These are phyloP conservation scores for bread wheat (Triticum aestivum) DNA, from an alignment of 176 grass and related monocot species.

Conservation along the genomic window DNA sequence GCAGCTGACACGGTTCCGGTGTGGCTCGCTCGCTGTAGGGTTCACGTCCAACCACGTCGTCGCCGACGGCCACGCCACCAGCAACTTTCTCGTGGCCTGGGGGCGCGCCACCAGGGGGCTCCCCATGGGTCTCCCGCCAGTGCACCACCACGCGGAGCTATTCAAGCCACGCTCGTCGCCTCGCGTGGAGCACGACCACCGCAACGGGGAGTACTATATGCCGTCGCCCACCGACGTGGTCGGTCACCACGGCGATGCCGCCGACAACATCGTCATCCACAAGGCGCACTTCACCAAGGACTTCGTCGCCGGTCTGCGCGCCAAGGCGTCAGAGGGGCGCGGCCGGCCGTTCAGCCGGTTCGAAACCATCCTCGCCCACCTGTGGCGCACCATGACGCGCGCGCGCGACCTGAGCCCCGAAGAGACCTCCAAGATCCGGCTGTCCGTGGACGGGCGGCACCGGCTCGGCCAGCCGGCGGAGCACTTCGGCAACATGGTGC, in stretches of 20 bases:
- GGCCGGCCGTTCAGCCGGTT: slow-evolving; percentile 51
- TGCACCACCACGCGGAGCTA: background rate
- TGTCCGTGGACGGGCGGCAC: slow-evolving; percentile 61
- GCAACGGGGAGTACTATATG: background rate
- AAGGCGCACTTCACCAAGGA: slow-evolving; percentile 72
- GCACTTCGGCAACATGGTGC: slow-evolving; percentile 68
- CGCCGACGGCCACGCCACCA: background rate
- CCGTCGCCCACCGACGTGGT: background rate
- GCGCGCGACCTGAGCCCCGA: background rate
- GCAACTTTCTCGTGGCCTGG: background rate
- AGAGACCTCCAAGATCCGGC: slow-evolving; percentile 30
- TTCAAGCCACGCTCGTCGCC: background rate
- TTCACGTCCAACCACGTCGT: background rate
- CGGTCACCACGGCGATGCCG: background rate
- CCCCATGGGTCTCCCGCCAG: background rate
- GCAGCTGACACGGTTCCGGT: slow-evolving; percentile 19
- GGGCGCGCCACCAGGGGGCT: background rate
- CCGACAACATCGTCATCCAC: slow-evolving; percentile 39
- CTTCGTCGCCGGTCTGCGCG: slow-evolving; percentile 47
- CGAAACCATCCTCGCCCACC: slow-evolving; percentile 54
- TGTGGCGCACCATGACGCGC: slow-evolving; percentile 59
- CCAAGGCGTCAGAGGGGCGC: slow-evolving; percentile 22
- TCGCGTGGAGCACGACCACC: background rate
- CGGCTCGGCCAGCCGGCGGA: slow-evolving; percentile 42
- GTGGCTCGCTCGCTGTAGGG: background rate